A percentile compares a stretch with the other conserved stretches of the same genome.
phyloP scores from a whole-genome alignment of 2,329 filamentous ascomycete species.

The Chalara sp. region DNA sequence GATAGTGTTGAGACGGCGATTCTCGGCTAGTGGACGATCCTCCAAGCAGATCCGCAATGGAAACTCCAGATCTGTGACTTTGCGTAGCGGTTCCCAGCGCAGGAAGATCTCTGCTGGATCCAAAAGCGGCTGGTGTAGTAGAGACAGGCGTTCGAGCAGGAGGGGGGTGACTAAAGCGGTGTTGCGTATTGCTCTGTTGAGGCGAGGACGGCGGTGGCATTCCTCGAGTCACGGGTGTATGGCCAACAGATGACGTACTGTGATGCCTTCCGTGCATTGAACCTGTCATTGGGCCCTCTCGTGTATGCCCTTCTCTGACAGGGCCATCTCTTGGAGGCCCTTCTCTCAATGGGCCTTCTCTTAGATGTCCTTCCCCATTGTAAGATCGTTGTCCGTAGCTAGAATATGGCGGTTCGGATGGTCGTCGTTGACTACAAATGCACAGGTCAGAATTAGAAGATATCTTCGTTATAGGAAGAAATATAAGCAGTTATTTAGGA shows the following conservation, averaged over 20 bases:
- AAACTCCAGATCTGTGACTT: slow-evolving; percentile 69
- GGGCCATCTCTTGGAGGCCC: neutral
- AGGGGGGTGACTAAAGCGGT: slow-evolving; percentile 25
- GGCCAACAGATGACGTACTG: slow-evolving; percentile 26
- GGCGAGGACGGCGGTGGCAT: slow-evolving; percentile 46
- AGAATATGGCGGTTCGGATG: slow-evolving; percentile 27
- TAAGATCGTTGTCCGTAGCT: slow-evolving; percentile 4
- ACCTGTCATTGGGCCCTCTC: slow-evolving; percentile 20
- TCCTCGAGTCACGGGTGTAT: slow-evolving; percentile 23
- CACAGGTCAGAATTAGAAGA: neutral
- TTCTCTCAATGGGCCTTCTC: neutral
- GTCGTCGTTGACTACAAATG: slow-evolving; percentile 18
- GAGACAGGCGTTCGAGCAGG: slow-evolving; percentile 36
- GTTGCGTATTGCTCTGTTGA: slow-evolving; percentile 30
- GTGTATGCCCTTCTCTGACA: neutral
- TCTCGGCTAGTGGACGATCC: slow-evolving; percentile 38
- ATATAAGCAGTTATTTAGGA: neutral
- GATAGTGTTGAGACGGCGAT: slow-evolving; percentile 41
- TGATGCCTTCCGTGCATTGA: slow-evolving; percentile 25
- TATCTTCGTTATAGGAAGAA: neutral
- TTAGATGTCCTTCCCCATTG: neutral
- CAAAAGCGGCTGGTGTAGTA: slow-evolving; percentile 34
- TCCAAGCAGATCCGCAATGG: slow-evolving; percentile 47
- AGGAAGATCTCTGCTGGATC: slow-evolving; percentile 47
- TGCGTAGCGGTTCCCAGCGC: slow-evolving; percentile 26